Evolutionary conservation across 768 basidiomycete species (phyloP).

Genomic region (Macrolepiota dolichaula): DNA sequence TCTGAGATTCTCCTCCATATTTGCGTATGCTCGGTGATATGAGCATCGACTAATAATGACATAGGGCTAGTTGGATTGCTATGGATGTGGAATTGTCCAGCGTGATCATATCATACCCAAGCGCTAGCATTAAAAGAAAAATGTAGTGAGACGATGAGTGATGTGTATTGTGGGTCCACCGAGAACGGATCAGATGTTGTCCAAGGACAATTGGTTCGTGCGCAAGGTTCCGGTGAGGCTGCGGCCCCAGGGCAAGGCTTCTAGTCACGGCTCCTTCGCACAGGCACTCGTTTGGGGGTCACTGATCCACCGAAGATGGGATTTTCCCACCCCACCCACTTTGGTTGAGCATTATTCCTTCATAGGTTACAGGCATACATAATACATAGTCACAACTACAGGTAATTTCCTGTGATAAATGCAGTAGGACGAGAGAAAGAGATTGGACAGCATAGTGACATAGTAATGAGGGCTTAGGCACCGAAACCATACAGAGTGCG

Average conservation of each 20-base stretch:
- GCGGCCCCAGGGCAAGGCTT: neutral
- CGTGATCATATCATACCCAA: too few species aligned
- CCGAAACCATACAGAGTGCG: constrained; percentile 84
- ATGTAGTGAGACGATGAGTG: neutral
- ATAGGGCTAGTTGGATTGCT: too few species aligned
- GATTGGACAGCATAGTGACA: neutral
- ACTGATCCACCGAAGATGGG: neutral
- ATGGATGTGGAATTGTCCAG: too few species aligned
- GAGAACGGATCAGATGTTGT: neutral
- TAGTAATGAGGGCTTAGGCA: constrained; percentile 38
- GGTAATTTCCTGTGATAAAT: neutral
- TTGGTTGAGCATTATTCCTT: neutral
- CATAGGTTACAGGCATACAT: constrained; percentile 8
- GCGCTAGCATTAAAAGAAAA: too few species aligned
- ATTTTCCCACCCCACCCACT: constrained; percentile 8
- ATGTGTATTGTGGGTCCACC: neutral
- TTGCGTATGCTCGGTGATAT: too few species aligned
- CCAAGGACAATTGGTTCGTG: neutral
- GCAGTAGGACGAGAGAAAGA: neutral
- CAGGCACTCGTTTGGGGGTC: neutral
- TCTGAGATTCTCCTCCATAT: too few species aligned
- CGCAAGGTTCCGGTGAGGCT: neutral
- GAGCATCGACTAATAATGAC: too few species aligned
- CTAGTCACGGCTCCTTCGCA: neutral
- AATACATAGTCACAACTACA: constrained; percentile 4